A percentile compares a stretch with the other conserved stretches of the same genome.
Conservation (phyloP, 805 yeast genomes). For the Yamadazyma paraphyllophila region DNA sequence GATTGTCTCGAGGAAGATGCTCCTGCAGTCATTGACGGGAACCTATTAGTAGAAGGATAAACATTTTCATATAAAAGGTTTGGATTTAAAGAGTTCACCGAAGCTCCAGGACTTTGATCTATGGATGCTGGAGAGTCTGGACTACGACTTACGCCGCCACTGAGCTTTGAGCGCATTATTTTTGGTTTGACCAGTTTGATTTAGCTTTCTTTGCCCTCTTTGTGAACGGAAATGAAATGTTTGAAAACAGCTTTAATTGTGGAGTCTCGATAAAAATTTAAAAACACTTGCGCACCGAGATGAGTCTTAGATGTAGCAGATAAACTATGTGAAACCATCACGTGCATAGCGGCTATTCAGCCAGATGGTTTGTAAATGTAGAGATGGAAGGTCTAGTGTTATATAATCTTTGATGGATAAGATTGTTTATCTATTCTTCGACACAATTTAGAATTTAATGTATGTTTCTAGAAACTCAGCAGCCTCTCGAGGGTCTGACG, state of each 20-base stretch:
- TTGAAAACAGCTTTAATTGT: background rate
- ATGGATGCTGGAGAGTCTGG: background rate
- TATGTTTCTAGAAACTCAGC: no score
- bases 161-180: background rate
- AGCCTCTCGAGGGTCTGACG: no score
- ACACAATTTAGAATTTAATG: no score
- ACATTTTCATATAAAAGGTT: background rate
- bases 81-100: background rate
- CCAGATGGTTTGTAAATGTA: background rate
- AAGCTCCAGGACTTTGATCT: background rate
- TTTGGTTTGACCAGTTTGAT: no score
- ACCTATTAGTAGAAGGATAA: background rate
- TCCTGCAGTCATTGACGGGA: background rate
- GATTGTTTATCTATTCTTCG: no score
- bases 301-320: background rate
- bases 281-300: background rate
- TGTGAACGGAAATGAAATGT: no score
- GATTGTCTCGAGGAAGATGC: background rate
- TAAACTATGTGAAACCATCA: background rate
- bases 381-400: no score
- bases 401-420: no score
- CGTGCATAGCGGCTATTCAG: background rate
- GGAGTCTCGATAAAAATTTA: background rate
- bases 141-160: background rate
- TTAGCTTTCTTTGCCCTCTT: no score